These are phyloP conservation scores for Aspergillus heteromorphus DNA, from an alignment of 495 filamentous ascomycete genomes.

Conservation along the genomic window DNA sequence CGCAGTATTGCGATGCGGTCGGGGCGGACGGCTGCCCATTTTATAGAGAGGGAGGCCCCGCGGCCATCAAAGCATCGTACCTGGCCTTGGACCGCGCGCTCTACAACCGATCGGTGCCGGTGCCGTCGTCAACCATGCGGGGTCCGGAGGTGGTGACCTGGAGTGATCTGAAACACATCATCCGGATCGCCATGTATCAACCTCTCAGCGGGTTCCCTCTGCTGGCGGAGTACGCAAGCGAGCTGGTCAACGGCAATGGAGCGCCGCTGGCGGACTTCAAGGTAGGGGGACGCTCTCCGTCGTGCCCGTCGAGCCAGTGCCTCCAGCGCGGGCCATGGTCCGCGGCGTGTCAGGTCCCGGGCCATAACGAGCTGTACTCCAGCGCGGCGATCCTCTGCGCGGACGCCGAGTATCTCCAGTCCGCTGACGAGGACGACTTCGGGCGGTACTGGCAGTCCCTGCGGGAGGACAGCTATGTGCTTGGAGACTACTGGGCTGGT, in stretches of 20 bases:
- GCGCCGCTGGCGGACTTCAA: constrained; percentile 45
- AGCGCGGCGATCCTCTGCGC: constrained; percentile 57
- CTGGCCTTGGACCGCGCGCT: constrained; percentile 32
- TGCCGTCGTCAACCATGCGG: constrained; percentile 27
- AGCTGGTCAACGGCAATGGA: constrained; percentile 51
- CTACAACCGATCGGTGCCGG: constrained; percentile 40
- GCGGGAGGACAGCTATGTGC: constrained; percentile 36
- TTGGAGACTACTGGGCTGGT: constrained; percentile 56
- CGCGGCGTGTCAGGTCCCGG: constrained; percentile 37
- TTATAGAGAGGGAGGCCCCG: constrained; percentile 31
- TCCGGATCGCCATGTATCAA: constrained; percentile 43
- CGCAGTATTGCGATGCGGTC: constrained; percentile 41
- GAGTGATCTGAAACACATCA: constrained; percentile 33
- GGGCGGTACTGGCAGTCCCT: constrained; percentile 39
- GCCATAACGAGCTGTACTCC: constrained; percentile 33
- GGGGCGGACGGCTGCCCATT: constrained; percentile 37
- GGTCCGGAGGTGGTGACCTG: constrained; percentile 40
- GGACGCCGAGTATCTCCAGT: constrained; percentile 47
- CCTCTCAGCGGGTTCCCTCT: constrained; percentile 54
- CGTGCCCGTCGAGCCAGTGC: constrained; percentile 38
- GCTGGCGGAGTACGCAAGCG: constrained; percentile 49
- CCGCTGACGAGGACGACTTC: constrained; percentile 40
- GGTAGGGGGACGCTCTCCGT: constrained; percentile 23
- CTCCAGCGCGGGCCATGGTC: constrained; percentile 32
- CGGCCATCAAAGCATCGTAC: constrained; percentile 37